Evolutionary conservation across 495 filamentous ascomycete species (phyloP), one percentile per base, ranked within the genome.

Genomic region (Talaromyces trachyspermus): DNA sequence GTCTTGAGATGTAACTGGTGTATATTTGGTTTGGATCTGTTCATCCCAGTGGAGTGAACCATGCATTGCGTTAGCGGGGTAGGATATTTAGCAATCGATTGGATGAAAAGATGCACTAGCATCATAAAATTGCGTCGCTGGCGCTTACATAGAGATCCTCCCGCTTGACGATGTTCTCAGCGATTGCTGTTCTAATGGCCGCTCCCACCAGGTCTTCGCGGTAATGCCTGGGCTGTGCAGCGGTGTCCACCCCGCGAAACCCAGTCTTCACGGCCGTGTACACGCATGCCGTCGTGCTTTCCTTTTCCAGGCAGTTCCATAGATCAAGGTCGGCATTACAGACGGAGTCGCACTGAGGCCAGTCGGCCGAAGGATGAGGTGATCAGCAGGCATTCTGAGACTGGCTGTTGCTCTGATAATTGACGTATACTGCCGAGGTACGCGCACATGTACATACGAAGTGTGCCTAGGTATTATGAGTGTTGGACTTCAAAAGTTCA

Each of bases 281-380:
- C 20, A 90, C 85, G 1, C 89, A 71, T 27, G 79, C 72, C 15
- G 76, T 70, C 1, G 84, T 88, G 22, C 62, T 64, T 2, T 81
- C 80, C 59, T 87, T 85, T 91, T 90, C 88, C 87, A 91, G n/a
- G 88, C 88, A 6, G 86, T 90, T 35, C 87, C 88, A 56, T 94
- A 94, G 47, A 92, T 61, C 50, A 89, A 72, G 48, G 70, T 65
- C 5, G 83, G 83, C 25, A 72, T 49, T 14, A 55, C 43, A 5
- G 59, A 51, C 19, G 20, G 39, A 42, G 39, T 20, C 20, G 22
- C 12, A 26, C n/a, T n/a, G n/a, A 17, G 39, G 10, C 39, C 39
- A 17, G 24, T 24, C 5, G 39, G 14, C 9, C 39, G 23, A 4
- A 26, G 39, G 1, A 26, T n/a, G 14, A 24, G 39, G 26, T n/a